Evolutionary conservation across 306 rosid species (phyloP).

Genomic region (Echinosophora koreensis): DNA sequence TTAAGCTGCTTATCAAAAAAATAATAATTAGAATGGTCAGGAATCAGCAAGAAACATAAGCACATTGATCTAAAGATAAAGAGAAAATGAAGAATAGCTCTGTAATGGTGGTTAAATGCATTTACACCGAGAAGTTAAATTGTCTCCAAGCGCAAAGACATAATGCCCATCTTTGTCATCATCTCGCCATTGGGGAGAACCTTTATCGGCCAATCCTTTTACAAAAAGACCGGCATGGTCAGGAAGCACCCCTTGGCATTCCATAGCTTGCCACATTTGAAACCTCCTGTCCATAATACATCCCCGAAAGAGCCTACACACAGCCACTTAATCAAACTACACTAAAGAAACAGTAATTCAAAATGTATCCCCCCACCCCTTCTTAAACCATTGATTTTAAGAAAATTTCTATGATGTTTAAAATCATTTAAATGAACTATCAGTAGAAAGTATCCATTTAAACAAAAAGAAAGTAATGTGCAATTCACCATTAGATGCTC

Average conservation of each 20-base stretch:
- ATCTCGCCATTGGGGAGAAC: slow-evolving; percentile 81
- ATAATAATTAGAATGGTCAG: too few relatives aligned
- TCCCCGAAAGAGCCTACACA: slow-evolving; percentile 66
- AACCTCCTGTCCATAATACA: slow-evolving; percentile 63
- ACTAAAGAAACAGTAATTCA: slow-evolving; percentile 48
- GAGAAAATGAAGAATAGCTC: slow-evolving; percentile 30
- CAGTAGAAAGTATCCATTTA: slow-evolving; percentile 17
- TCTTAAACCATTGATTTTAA: slow-evolving; percentile 36
- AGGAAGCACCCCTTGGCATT: slow-evolving; percentile 51
- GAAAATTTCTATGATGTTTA: not conserved
- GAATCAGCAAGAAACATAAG: slow-evolving; percentile 12
- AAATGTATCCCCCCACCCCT: slow-evolving; percentile 32
- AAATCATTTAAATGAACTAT: slow-evolving; percentile 36
- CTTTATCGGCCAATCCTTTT: slow-evolving; percentile 69
- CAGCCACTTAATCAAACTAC: slow-evolving; percentile 59
- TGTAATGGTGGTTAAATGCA: slow-evolving; percentile 56
- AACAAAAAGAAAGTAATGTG: slow-evolving; percentile 2
- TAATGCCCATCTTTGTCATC: slow-evolving; percentile 91
- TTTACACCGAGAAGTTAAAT: slow-evolving; percentile 87
- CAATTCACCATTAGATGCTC: slow-evolving; percentile 21
- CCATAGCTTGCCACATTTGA: slow-evolving; percentile 63
- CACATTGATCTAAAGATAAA: not conserved
- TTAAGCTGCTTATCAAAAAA: not conserved
- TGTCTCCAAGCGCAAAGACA: slow-evolving; percentile 84
- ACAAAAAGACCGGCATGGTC: slow-evolving; percentile 57